Evolutionary conservation across 164 flowering plant species (phyloP).

Genomic region (Berberis vulgaris): DNA sequence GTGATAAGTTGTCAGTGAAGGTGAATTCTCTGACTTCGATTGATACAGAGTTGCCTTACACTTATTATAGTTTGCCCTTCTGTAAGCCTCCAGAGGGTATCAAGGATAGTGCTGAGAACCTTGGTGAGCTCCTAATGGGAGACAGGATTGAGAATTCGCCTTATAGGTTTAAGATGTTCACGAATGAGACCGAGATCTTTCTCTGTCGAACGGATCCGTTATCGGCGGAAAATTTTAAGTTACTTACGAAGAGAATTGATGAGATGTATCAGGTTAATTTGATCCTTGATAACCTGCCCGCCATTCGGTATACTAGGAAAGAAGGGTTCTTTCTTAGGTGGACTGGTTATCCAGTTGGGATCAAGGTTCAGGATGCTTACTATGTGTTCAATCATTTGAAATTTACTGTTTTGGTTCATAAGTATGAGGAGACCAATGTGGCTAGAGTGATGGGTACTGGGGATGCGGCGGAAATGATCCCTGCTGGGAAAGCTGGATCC

Average conservation of each 20-base stretch:
- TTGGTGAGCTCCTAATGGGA: conserved; percentile 18
- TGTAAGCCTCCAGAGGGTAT: conserved; percentile 14
- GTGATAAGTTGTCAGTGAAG: conserved; percentile 7
- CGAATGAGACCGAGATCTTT: conserved; percentile 8
- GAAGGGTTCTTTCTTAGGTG: conserved; percentile 9
- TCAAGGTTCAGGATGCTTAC: conserved; percentile 9
- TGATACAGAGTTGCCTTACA: conserved; percentile 16
- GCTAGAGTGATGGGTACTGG: conserved; percentile 15
- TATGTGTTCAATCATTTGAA: conserved; percentile 17
- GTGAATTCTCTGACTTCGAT: conserved; percentile 15
- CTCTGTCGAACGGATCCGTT: conserved; percentile 9
- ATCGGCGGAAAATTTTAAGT: conserved; percentile 5
- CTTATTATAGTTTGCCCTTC: conserved; percentile 17
- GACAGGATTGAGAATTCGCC: conserved; percentile 18
- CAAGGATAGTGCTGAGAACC: conserved; percentile 17
- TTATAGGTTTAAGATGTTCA: conserved; percentile 9
- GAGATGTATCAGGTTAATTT: conserved; percentile 19
- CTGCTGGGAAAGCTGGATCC: conserved; percentile 5
- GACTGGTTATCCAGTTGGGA: conserved; percentile 20
- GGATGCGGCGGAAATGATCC: conserved; percentile 12
- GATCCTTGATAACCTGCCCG: conserved; percentile 16
- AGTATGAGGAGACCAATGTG: conserved; percentile 12
- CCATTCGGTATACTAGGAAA: conserved; percentile 13
- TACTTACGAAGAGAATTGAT: conserved; percentile 12
- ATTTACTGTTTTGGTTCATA: conserved; percentile 13